phyloP scores from a whole-genome alignment of 2,329 filamentous ascomycete species.

The Atkinsonella hypoxylon region DNA sequence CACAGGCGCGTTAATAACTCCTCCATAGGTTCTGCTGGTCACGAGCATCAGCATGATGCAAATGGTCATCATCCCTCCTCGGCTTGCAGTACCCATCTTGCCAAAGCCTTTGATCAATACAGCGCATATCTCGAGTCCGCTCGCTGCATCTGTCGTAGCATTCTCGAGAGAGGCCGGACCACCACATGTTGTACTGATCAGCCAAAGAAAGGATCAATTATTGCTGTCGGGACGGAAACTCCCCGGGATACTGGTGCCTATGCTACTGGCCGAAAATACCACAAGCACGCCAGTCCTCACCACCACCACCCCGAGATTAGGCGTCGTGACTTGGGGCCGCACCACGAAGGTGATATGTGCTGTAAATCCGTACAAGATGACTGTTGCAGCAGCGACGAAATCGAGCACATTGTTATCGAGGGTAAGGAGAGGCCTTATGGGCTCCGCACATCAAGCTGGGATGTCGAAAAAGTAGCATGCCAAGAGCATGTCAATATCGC shows the following conservation, averaged over 20 bases:
- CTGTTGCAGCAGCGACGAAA: constrained; percentile 7
- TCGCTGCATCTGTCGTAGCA: constrained; percentile 25
- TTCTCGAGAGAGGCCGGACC: constrained; percentile 17
- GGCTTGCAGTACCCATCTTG: constrained; percentile 21
- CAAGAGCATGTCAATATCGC: constrained; percentile 16
- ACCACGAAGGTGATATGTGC: constrained; percentile 5
- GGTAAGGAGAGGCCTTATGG: not conserved
- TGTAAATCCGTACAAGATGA: constrained; percentile 5
- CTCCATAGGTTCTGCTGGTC: constrained; percentile 8
- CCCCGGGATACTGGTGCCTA: not conserved
- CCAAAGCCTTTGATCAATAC: constrained; percentile 22
- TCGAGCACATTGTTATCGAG: constrained; percentile 3
- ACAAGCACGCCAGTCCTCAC: constrained; percentile 6
- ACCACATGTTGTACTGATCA: constrained; percentile 17
- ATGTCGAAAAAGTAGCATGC: constrained; percentile 15
- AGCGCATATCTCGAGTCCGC: constrained; percentile 23
- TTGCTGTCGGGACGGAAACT: not conserved
- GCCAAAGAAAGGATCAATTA: not conserved
- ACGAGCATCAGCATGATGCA: constrained; percentile 17
- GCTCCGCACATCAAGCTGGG: constrained; percentile 1
- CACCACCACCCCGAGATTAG: constrained; percentile 14
- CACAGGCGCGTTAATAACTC: not conserved
- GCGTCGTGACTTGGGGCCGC: constrained; percentile 10
- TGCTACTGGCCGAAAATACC: constrained; percentile 5
- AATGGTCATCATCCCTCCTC: constrained; percentile 14